Conservation (phyloP, 768 basidiomycete genomes). For the Holtermanniella nyarrowii region DNA sequence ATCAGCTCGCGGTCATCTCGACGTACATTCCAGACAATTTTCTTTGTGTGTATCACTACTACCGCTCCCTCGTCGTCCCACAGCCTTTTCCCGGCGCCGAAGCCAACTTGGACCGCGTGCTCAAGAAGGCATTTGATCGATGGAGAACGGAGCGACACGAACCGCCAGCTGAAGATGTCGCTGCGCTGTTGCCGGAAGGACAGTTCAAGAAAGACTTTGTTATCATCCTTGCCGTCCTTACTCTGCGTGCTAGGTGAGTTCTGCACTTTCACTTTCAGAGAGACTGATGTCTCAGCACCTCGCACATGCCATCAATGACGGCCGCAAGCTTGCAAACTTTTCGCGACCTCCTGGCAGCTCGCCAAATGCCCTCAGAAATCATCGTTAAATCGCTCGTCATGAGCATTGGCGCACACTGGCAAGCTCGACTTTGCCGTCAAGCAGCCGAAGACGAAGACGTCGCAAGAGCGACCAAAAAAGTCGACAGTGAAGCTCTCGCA, state of each 20-base stretch:
- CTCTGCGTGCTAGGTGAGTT: slow-evolving; percentile 44
- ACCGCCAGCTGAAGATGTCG: slow-evolving; percentile 1
- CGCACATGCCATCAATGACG: slow-evolving; percentile 12
- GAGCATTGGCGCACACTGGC: slow-evolving; percentile 73
- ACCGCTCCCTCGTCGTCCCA: slow-evolving; percentile 76
- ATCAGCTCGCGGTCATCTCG: slow-evolving; percentile 88
- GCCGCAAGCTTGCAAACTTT: slow-evolving; percentile 47
- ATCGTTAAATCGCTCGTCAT: slow-evolving; percentile 66
- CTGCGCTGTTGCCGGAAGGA: slow-evolving; percentile 43
- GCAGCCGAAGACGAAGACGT: slow-evolving; percentile 2
- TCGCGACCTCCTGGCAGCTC: slow-evolving; percentile 52
- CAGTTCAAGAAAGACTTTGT: slow-evolving; percentile 64
- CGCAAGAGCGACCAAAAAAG: neutral
- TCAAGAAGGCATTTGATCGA: slow-evolving; percentile 57
- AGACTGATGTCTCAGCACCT: slow-evolving; percentile 11
- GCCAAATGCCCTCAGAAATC: slow-evolving; percentile 61
- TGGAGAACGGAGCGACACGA: slow-evolving; percentile 29
- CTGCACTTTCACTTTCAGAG: slow-evolving; percentile 12
- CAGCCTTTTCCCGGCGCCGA: slow-evolving; percentile 77
- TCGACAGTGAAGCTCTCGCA: slow-evolving; percentile 6
- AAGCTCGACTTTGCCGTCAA: slow-evolving; percentile 55
- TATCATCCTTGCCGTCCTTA: slow-evolving; percentile 60
- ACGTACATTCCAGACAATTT: slow-evolving; percentile 78
- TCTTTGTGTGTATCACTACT: slow-evolving; percentile 70
- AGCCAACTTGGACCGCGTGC: slow-evolving; percentile 67